Evolutionary conservation across 2,329 filamentous ascomycete genomes (phyloP), one percentile per base, ranked within the genome.

Genomic region (Lasiodiplodia citricola): DNA sequence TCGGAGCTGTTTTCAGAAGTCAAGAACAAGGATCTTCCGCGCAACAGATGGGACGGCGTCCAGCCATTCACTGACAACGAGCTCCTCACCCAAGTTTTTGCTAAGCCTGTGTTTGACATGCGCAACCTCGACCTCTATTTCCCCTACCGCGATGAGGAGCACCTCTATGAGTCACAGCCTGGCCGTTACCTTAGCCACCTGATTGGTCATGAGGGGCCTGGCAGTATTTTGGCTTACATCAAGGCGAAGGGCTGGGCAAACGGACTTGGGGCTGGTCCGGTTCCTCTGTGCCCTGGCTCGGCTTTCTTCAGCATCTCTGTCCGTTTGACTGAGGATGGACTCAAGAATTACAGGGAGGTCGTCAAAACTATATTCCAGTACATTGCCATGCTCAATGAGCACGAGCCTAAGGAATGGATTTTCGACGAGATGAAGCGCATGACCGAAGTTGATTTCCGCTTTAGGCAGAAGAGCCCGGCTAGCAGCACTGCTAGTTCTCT

Each of bases 191-290:
- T 97, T 70, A 92, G 91, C 75, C 94, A 97, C 76, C 83, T 97
- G 66, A 92, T 97, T 71, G 94, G 94, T 4, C 94, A 97, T 74
- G 94, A 97, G 79, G 94, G 94, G 0, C 94, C 94, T 0, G 94
- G 94, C 4, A 97, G 94, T 79, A 92, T 97, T 75, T 89, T 97
- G 82, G 90, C 94, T 2, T 94, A 96, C 78, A 87, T 97, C 79
- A 97, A 97, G 79, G 89, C 88, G 31, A 96, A 94, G 80, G 94
- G 94, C 8, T 97, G 94, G 92, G 93, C 91, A 4, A 96, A 94
- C 74, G 88, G 90, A 2, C 84, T 97, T 2, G 92, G 91, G 56
- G 92, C 93, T 50, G 94, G 94, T 44, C 87, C 89, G 8, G 90
- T 90, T 75, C 84, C 89, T 0, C 83, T 97, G 51, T 96, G 93